Percentiles rank a stretch among this genome's conserved stretches.
Conservation (phyloP, 176 grass and related monocot species). For the Zea luxurians region DNA sequence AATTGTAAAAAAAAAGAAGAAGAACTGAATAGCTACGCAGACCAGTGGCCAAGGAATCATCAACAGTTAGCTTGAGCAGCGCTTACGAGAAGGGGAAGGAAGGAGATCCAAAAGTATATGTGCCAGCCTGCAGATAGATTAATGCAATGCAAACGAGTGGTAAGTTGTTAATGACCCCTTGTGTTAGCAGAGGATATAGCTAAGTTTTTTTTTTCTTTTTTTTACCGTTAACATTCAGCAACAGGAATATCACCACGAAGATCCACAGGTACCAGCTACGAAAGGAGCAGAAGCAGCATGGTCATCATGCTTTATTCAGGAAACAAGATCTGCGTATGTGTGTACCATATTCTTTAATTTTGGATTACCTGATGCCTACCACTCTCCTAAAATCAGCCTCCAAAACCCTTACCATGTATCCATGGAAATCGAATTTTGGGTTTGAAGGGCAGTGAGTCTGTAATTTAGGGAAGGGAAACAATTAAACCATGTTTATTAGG, state of each 20-base stretch:
- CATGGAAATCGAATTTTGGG: conserved; percentile 90
- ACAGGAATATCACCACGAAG: conserved; percentile 85
- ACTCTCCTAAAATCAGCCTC: conserved; percentile 98
- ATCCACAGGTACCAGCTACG: conserved; percentile 92
- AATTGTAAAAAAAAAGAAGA: too few relatives aligned
- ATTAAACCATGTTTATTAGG: conserved; percentile 12
- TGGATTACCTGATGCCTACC: conserved; percentile 91
- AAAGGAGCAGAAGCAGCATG: conserved; percentile 7
- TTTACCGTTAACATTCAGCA: conserved; percentile 95
- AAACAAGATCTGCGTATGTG: conserved; percentile 4
- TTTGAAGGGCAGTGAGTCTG: conserved; percentile 75
- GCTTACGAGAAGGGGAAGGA: conserved; percentile 85
- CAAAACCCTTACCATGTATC: conserved; percentile 78
- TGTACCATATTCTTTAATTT: neutral
- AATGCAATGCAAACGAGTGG: neutral
- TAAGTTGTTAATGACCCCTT: neutral
- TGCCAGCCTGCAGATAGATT: conserved; percentile 77
- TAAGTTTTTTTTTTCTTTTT: neutral
- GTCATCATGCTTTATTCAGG: neutral
- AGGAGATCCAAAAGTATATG: conserved; percentile 95
- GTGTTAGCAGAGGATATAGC: neutral
- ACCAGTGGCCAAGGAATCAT: neutral
- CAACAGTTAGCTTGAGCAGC: neutral
- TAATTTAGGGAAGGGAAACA: neutral
- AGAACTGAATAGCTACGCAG: too few relatives aligned